phyloP scores from a whole-genome alignment of 305 asterid genomes.

The Ruellia speciosa region DNA sequence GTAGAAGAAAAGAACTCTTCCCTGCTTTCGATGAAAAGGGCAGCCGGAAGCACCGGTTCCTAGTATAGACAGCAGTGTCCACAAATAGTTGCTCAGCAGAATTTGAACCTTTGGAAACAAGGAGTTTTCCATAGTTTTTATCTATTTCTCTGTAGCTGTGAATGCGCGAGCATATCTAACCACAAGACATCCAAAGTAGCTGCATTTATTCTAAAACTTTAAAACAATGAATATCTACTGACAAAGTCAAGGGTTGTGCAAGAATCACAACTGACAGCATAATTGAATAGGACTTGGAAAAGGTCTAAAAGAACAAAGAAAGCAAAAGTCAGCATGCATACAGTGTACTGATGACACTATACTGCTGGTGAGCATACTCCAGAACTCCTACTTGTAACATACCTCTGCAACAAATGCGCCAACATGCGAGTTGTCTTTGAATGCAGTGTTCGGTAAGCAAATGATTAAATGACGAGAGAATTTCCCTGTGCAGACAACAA shows the following conservation, averaged over 20 bases:
- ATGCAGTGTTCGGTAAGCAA: slow-evolving; percentile 73
- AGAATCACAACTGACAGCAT: no score
- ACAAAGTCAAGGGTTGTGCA: neutral
- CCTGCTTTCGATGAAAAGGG: slow-evolving; percentile 91
- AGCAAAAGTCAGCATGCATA: neutral
- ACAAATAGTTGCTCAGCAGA: slow-evolving; percentile 58
- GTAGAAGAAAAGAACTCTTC: slow-evolving; percentile 67
- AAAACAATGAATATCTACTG: slow-evolving; percentile 7
- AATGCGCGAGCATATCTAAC: slow-evolving; percentile 75
- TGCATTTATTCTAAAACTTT: slow-evolving; percentile 6
- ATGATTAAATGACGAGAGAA: slow-evolving; percentile 85
- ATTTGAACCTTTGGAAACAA: slow-evolving; percentile 58
- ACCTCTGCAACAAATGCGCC: slow-evolving; percentile 97
- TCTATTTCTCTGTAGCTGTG: slow-evolving; percentile 48
- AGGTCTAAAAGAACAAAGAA: neutral
- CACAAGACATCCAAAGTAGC: slow-evolving; percentile 21
- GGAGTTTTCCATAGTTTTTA: slow-evolving; percentile 46
- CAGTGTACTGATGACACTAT: neutral
- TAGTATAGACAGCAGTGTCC: slow-evolving; percentile 88
- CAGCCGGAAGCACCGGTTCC: slow-evolving; percentile 94
- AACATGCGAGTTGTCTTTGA: slow-evolving; percentile 81
- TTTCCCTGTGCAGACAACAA: slow-evolving; percentile 43
- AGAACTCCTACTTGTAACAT: slow-evolving; percentile 19
- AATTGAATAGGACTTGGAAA: neutral
- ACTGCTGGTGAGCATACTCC: slow-evolving; percentile 5